A percentile compares a stretch with the other conserved stretches of the same genome.
These are phyloP conservation scores for Phytopythium chamaehyphon DNA, from an alignment of 352 stramenopile genomes.

Conservation along the genomic window DNA sequence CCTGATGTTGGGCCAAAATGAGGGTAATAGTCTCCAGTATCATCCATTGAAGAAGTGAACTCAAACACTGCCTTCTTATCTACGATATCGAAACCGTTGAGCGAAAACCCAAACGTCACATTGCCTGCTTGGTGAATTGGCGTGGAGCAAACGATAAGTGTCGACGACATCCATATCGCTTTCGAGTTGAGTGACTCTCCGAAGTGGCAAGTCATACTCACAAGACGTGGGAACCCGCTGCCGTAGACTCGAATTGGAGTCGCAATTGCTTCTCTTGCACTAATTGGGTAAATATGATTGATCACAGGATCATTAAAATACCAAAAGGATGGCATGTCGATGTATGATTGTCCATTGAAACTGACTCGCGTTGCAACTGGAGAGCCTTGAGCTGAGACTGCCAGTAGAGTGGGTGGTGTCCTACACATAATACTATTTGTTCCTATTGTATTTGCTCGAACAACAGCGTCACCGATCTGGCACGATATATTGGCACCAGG, in stretches of 20 bases:
- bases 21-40: conserved; percentile 13
- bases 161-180: conserved; percentile 24
- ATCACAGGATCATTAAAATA: conserved; percentile 30
- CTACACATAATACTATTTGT: conserved; percentile 6
- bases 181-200: conserved; percentile 10
- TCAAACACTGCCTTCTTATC: conserved; percentile 20
- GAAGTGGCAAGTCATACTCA: conserved; percentile 41
- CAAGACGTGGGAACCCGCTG: conserved; percentile 24
- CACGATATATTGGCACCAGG: conserved; percentile 10
- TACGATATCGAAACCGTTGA: conserved; percentile 50
- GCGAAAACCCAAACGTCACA: conserved; percentile 35
- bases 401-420: conserved; percentile 2
- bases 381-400: background rate
- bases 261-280: conserved; percentile 10
- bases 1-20: conserved; percentile 21
- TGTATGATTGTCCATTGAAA: conserved; percentile 38
- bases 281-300: conserved; percentile 15
- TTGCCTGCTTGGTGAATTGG: conserved; percentile 18
- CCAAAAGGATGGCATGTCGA: conserved; percentile 31
- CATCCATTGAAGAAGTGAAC: conserved; percentile 14
- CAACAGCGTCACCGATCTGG: conserved; percentile 16
- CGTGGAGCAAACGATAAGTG: conserved; percentile 19
- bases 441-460: conserved; percentile 6
- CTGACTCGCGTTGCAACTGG: conserved; percentile 18
- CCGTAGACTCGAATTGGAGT: conserved; percentile 20